Percentiles rank a stretch among this genome's conserved stretches.
phyloP scores from a whole-genome alignment of 768 basidiomycete species.

The Solioccasus polychromus region DNA sequence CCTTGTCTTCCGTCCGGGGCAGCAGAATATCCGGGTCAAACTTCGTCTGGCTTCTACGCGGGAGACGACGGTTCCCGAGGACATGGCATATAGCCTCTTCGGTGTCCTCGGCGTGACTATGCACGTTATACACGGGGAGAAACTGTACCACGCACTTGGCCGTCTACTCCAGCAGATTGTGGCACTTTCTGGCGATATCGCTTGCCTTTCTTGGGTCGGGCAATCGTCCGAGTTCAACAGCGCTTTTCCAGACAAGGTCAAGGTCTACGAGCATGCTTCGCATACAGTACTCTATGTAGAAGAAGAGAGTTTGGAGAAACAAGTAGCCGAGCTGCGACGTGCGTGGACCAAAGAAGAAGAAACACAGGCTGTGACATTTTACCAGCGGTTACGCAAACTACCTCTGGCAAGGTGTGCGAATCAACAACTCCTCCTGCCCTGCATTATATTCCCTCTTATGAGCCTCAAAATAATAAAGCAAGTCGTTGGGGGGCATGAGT shows the following conservation, averaged over 20 bases:
- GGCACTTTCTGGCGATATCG: slow-evolving; percentile 17
- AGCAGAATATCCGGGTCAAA: slow-evolving; percentile 10
- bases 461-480: neutral
- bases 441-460: slow-evolving; percentile 15
- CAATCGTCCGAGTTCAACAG: slow-evolving; percentile 21
- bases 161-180: slow-evolving; percentile 20
- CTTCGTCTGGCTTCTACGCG: slow-evolving; percentile 21
- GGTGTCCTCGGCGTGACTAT: slow-evolving; percentile 20
- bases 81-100: slow-evolving; percentile 22
- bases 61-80: slow-evolving; percentile 16
- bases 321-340: neutral
- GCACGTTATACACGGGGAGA: slow-evolving; percentile 16
- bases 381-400: neutral
- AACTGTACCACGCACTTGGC: slow-evolving; percentile 15
- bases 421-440: slow-evolving; percentile 15
- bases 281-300: slow-evolving; percentile 5
- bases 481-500: neutral
- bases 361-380: slow-evolving; percentile 4
- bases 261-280: slow-evolving; percentile 6
- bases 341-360: slow-evolving; percentile 3
- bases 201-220: slow-evolving; percentile 19
- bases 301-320: slow-evolving; percentile 6
- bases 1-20: slow-evolving; percentile 11
- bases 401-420: slow-evolving; percentile 5
- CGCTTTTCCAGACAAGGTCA: slow-evolving; percentile 16